Percentiles rank a stretch among this genome's conserved stretches.
Conservation (phyloP, 2,329 filamentous ascomycete species). For the Phaeosphaeria sp. region DNA sequence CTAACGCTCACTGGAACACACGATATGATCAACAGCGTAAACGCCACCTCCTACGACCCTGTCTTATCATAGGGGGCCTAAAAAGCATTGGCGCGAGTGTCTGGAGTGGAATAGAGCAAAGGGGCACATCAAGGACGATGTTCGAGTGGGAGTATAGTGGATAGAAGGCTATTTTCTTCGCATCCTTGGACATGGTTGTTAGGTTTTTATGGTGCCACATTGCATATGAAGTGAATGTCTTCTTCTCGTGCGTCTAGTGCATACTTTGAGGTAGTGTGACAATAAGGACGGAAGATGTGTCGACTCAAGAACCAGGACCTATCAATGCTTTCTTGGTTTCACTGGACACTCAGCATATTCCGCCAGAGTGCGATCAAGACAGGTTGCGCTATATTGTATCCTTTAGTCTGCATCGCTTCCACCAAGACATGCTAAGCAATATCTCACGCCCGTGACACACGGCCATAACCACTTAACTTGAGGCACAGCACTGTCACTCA, state of each 20-base stretch:
- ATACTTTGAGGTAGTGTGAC: not conserved
- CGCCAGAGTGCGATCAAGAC: too few species aligned
- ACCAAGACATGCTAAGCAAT: not conserved
- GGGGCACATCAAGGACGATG: slow-evolving; percentile 9
- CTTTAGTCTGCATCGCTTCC: not conserved
- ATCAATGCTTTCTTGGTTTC: too few species aligned
- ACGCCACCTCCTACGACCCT: not conserved
- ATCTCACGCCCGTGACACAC: not conserved
- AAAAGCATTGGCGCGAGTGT: not conserved
- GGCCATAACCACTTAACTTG: not conserved
- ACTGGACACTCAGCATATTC: too few species aligned
- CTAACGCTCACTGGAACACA: too few species aligned
- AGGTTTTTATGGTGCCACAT: not conserved
- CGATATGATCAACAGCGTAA: not conserved
- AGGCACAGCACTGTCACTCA: too few species aligned
- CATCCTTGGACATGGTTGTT: not conserved
- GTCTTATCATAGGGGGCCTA: slow-evolving; percentile 1
- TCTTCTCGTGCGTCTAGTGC: not conserved
- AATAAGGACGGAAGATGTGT: not conserved
- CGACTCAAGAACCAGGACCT: not conserved
- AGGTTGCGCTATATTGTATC: too few species aligned
- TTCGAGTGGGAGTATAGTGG: slow-evolving; percentile 1
- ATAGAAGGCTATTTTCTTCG: not conserved
- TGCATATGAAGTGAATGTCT: not conserved
- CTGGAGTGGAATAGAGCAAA: too few species aligned